Conservation (phyloP, 2,329 filamentous ascomycete species). For the Fusarium sp. region DNA sequence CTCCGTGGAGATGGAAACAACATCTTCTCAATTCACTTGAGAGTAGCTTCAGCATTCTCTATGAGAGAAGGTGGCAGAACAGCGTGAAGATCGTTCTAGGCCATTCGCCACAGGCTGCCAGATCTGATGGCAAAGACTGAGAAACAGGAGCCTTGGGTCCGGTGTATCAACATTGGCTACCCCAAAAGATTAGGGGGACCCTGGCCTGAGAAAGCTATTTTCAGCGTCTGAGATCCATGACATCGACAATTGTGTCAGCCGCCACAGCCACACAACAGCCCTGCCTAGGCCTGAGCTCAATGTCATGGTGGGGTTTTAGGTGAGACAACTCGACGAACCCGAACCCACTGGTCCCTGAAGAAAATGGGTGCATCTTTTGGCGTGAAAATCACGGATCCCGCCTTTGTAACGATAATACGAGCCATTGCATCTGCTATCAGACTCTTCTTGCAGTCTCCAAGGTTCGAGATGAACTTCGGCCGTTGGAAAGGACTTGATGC, state of each 20-base stretch:
- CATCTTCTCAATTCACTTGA: not conserved
- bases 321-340: slow-evolving; percentile 29
- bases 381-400: not conserved
- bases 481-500: not conserved
- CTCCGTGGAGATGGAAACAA: slow-evolving; percentile 1
- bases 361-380: slow-evolving; percentile 14
- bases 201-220: slow-evolving; percentile 38
- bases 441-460: not conserved
- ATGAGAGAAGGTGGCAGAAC: slow-evolving; percentile 1
- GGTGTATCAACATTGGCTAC: not conserved
- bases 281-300: not conserved
- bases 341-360: slow-evolving; percentile 27
- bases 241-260: slow-evolving; percentile 31
- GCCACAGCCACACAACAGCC: slow-evolving; percentile 45
- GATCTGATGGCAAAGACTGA: not conserved
- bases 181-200: not conserved
- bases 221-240: slow-evolving; percentile 29
- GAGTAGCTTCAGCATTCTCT: slow-evolving; percentile 7
- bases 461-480: not conserved
- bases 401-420: slow-evolving; percentile 7
- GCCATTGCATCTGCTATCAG: not conserved
- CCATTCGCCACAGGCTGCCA: slow-evolving; percentile 31
- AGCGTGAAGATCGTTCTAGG: slow-evolving; percentile 14
- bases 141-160: slow-evolving; percentile 20
- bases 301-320: slow-evolving; percentile 16